Conservation (phyloP, 2,329 filamentous ascomycete species). For the Monilinia vaccinii-corymbosi region DNA sequence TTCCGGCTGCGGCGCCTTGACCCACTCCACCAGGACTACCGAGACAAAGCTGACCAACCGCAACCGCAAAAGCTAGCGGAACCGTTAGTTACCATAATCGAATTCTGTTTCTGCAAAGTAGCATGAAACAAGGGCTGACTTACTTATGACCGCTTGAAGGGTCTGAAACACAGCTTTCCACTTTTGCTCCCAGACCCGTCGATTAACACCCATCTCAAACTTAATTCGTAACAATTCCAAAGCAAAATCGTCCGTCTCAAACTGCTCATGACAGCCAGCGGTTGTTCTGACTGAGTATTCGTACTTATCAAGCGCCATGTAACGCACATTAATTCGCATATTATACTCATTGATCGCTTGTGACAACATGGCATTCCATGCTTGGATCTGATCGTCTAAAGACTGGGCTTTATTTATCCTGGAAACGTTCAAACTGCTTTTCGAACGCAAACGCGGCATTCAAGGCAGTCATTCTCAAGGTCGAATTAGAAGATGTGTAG, state of each 20-base stretch:
- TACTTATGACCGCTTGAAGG: background rate
- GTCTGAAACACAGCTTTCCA: background rate
- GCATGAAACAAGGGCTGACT: background rate
- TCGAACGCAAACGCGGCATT: background rate
- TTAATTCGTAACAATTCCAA: background rate
- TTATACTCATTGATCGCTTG: slow-evolving; percentile 2
- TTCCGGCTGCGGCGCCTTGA: background rate
- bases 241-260: background rate
- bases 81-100: background rate
- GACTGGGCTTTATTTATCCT: slow-evolving; percentile 1
- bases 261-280: background rate
- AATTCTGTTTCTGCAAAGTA: background rate
- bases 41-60: background rate
- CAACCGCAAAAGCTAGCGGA: background rate
- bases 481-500: too few relatives aligned
- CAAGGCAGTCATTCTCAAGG: background rate
- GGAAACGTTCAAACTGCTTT: background rate
- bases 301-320: background rate
- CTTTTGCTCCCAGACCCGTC: background rate
- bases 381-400: background rate
- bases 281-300: background rate
- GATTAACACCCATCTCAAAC: background rate
- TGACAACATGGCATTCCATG: background rate
- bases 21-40: background rate
- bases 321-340: background rate